Percentiles rank a stretch among this genome's conserved stretches.
Evolutionary conservation across 495 filamentous ascomycete genomes (phyloP).

Genomic region (Amphirosellinia nigrospora): DNA sequence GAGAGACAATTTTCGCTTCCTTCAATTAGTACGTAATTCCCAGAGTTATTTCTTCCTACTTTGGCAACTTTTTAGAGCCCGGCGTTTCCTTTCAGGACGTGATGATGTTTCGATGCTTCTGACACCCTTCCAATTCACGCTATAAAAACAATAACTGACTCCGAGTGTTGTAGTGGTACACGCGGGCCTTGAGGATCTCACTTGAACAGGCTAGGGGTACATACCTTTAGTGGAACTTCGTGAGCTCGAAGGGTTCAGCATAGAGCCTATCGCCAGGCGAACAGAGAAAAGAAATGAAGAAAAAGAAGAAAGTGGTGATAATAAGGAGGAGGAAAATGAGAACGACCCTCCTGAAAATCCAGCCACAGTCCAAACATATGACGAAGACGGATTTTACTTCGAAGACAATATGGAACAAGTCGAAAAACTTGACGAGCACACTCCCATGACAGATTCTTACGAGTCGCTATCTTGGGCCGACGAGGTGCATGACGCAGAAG

Average conservation of each 20-base stretch:
- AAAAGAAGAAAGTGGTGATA: background rate
- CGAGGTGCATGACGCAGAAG: background rate
- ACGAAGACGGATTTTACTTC: background rate
- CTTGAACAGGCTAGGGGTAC: background rate
- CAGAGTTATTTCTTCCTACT: too few relatives aligned
- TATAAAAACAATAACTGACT: too few relatives aligned
- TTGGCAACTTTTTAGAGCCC: too few relatives aligned
- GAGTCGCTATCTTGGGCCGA: background rate
- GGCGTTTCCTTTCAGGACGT: too few relatives aligned
- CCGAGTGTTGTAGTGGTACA: too few relatives aligned
- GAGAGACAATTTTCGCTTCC: background rate
- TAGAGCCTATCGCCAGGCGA: background rate
- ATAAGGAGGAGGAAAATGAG: too few relatives aligned
- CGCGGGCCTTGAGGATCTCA: background rate
- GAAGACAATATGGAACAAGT: background rate
- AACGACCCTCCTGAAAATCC: background rate
- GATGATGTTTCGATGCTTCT: too few relatives aligned
- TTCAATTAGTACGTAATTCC: too few relatives aligned
- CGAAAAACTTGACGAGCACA: background rate
- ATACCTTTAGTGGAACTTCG: background rate
- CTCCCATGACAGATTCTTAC: background rate
- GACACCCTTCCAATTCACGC: too few relatives aligned
- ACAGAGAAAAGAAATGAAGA: background rate
- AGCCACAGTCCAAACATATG: background rate
- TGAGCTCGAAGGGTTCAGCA: conserved; percentile 3